Evolutionary conservation across 345 rosid genomes (phyloP).

Genomic region (Capsella bursapastoris): DNA sequence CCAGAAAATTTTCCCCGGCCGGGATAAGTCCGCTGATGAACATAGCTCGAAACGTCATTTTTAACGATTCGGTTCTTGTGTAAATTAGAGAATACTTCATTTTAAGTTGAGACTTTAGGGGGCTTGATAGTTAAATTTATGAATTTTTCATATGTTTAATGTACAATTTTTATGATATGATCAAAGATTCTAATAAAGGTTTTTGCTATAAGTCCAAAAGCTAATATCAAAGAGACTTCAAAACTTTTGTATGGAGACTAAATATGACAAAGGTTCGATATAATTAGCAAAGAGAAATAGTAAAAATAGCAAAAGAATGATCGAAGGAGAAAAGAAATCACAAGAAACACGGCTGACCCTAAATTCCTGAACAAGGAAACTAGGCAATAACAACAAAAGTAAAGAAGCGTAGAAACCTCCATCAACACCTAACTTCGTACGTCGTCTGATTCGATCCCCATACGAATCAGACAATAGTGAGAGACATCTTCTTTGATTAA

Average conservation of each 20-base stretch:
- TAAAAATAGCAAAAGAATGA: conserved; percentile 32
- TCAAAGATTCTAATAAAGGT: background rate
- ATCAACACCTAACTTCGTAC: conserved; percentile 8
- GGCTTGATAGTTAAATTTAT: background rate
- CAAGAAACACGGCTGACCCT: conserved; percentile 43
- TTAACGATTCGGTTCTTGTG: conserved; percentile 49
- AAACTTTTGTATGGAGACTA: conserved; percentile 6
- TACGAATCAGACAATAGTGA: conserved; percentile 42
- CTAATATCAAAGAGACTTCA: conserved; percentile 4
- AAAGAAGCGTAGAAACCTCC: conserved; percentile 12
- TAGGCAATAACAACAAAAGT: conserved; percentile 37
- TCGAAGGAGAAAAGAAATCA: conserved; percentile 36
- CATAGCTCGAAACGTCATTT: conserved; percentile 53
- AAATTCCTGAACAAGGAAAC: conserved; percentile 41
- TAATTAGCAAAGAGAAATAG: conserved; percentile 27
- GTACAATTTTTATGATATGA: background rate
- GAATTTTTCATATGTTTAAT: background rate
- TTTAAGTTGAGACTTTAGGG: background rate
- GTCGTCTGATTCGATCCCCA: conserved; percentile 40
- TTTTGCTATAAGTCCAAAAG: conserved; percentile 10
- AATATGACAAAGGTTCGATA: conserved; percentile 26
- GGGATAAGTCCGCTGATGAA: conserved; percentile 48
- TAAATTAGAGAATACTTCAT: background rate
- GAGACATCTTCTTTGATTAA: conserved; percentile 8
- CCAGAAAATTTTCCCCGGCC: conserved; percentile 62